Evolutionary conservation across 2,329 filamentous ascomycete species (phyloP), one percentile per base, ranked within the genome.

Genomic region (Paraphaeosphaeria sporulosa): DNA sequence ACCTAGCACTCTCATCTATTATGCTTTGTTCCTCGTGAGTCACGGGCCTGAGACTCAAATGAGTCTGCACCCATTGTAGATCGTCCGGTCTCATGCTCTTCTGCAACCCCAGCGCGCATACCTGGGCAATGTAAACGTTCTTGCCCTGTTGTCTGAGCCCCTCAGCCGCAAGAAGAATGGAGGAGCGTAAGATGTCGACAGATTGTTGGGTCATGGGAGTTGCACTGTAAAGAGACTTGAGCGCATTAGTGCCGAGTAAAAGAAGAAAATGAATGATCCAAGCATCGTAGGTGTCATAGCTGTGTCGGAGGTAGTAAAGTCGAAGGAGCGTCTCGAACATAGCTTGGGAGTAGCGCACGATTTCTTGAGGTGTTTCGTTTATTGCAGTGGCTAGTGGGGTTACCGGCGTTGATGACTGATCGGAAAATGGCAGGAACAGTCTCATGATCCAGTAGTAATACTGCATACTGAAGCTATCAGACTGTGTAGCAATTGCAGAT

Each of bases 221-320:
- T 17, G 17, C 38, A 40, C n/a, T 15, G 38, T 40, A 47, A 4
- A 30, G 23, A 27, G 23, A 21, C 4, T 30, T 30, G 23, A 27
- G 43, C 6, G 27, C 12, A n/a, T 47, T 44, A 19, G 44, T 17
- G 17, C 44, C 23, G 9, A 47, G 44, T 17, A 30, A 10, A 17
- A 47, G 15, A 4, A 52, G 34, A 12, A 40, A 52, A 13, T 52
- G n/a, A 6, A 52, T 52, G 6, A 40, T 42, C 34, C 49, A 52
- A 4, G 34, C 30, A 10, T 52, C 32, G 15, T 34, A 34, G 8
- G 19, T 27, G 8, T 40, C 32, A 10, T 40, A 52, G 8, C 49
- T 34, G 19, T 52, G 34, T 8, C 49, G 34, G 15, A 40, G 30
- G 32, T 40, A 52, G 34, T 40, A 52, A 1, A 52, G 27, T 10